phyloP scores from a whole-genome alignment of 345 rosid genomes.

The Arabidopsis arenosa region DNA sequence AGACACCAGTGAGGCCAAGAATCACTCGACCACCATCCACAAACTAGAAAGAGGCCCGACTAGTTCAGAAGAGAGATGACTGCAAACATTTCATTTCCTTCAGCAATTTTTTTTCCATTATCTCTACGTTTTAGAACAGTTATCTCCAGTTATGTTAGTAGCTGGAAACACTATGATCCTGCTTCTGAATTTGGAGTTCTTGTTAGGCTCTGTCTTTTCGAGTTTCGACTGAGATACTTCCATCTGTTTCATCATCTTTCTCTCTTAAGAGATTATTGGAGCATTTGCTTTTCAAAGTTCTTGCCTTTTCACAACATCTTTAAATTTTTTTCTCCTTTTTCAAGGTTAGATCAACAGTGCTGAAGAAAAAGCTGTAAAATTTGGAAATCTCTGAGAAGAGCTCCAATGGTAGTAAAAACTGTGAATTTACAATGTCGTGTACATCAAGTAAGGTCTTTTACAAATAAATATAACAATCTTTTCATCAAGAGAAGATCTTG shows the following conservation, averaged over 20 bases:
- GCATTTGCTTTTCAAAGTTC: conserved; percentile 28
- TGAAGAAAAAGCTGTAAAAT: background rate
- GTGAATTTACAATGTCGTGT: conserved; percentile 22
- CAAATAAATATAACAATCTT: background rate
- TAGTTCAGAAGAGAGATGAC: conserved; percentile 51
- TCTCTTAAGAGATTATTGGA: conserved; percentile 13
- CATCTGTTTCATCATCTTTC: conserved; percentile 30
- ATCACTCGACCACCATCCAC: conserved; percentile 52
- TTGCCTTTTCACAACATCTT: background rate
- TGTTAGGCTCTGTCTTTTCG: conserved; percentile 27
- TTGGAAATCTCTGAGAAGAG: background rate
- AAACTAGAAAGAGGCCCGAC: conserved; percentile 40
- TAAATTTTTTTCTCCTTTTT: background rate
- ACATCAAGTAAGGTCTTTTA: conserved; percentile 32
- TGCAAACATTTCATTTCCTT: conserved; percentile 50
- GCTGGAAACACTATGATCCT: conserved; percentile 48
- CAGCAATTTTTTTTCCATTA: conserved; percentile 19
- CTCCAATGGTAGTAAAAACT: background rate
- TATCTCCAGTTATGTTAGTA: conserved; percentile 44
- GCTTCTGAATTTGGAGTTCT: conserved; percentile 49
- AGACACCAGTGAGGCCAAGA: conserved; percentile 87
- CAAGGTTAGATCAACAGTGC: background rate
- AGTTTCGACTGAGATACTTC: conserved; percentile 27
- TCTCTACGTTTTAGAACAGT: conserved; percentile 50
- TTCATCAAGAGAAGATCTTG: conserved; percentile 26